phyloP scores from a whole-genome alignment of 2,329 filamentous ascomycete genomes.

The Oidium heveae region DNA sequence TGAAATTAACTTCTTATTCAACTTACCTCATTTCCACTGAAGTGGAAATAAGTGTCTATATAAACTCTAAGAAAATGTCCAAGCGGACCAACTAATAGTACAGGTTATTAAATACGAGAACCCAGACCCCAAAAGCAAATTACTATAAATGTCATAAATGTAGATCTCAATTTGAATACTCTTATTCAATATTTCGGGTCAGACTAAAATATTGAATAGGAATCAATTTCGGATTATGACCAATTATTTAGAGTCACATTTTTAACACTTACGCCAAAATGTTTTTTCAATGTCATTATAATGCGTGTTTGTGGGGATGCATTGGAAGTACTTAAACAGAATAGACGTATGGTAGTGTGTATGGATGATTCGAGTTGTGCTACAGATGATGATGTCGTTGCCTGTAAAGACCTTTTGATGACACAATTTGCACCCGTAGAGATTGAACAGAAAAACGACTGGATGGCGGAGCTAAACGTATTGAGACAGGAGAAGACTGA shows the following conservation, averaged over 20 bases:
- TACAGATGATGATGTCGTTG: not conserved
- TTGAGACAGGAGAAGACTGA: not conserved
- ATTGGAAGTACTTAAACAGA: not conserved
- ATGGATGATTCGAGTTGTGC: not conserved
- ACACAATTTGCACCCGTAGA: not conserved
- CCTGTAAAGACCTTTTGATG: not conserved
- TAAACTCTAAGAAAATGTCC: too few species aligned
- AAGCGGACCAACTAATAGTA: too few species aligned
- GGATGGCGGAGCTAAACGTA: not conserved
- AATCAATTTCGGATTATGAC: too few species aligned
- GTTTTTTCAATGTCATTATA: not conserved
- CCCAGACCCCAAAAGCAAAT: too few species aligned
- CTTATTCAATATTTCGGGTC: too few species aligned
- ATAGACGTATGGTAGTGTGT: not conserved
- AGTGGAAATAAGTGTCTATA: too few species aligned
- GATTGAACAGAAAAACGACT: not conserved
- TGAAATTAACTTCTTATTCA: not conserved
- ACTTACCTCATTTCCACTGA: too few species aligned
- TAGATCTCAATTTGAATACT: too few species aligned
- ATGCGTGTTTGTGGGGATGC: not conserved
- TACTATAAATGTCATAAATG: too few species aligned
- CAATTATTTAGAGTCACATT: too few species aligned
- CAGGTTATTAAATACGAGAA: too few species aligned
- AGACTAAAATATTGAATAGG: too few species aligned
- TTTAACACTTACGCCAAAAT: not conserved